Base-by-base conservation (phyloP, 345 rosid species). In the Luvunga scandens region DNA sequence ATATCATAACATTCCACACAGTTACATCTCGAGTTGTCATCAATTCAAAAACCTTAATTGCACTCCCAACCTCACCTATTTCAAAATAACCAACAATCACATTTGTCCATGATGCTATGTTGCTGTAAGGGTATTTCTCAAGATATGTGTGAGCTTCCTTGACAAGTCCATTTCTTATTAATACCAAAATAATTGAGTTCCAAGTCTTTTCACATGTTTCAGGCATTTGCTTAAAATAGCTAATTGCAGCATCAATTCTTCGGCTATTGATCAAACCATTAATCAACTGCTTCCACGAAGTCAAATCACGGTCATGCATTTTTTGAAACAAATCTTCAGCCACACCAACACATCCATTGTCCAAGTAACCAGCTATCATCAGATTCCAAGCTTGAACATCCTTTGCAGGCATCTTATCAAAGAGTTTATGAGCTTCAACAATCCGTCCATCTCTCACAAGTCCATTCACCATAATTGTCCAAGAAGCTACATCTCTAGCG, bases 301-400 rank as follows among this genome's bases (percentile, higher is more conserved):
- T 77, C 25, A 75, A 74, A 75, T 85, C 86, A 73, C 77, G 81
- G 66, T 71, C 69, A 16, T 76, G 75, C 81, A 84, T 80, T 78
- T 60, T 69, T 22, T 61, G 72, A 75, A 85, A 85, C 65, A 82
- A 68, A 57, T 25, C 36, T 77, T 80, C 79, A 65, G 88, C 90
- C 81, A 38, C 16, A 36, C 33, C 80, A 71, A 78, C 31, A 36
- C 57, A 59, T 45, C 77, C 84, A 53, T 66, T 65, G 66, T 77
- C 80, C 60, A 79, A 67, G 74, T 75, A 85, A 45, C 84, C 86
- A 50, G 75, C 75, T 36, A 84, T 30, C 84, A 87, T 80, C 25
- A 79, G 85, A 71, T 85, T 86, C 83, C 85, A 85, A 45, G 80
- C 88, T 38, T 71, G 83, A 64, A 77, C 62, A 81, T 82, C 85